These are phyloP conservation scores for Rhinocladiella similis DNA, from an alignment of 2,329 filamentous ascomycete genomes.

Conservation along the genomic window DNA sequence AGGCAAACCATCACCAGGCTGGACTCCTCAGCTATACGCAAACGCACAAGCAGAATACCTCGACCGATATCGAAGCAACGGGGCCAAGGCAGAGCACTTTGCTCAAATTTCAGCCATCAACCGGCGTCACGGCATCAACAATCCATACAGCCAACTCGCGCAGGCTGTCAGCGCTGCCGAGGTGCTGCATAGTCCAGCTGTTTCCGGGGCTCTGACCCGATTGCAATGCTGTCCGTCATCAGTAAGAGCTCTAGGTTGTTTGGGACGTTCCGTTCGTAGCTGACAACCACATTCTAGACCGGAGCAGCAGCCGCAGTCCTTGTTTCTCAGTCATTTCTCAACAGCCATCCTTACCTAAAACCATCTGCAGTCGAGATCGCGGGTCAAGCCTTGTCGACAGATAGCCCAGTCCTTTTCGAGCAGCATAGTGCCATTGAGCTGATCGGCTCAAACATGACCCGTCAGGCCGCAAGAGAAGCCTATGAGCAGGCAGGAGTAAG, in stretches of 20 bases:
- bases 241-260: conserved; percentile 56
- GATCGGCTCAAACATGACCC: conserved; percentile 82
- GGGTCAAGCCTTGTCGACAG: conserved; percentile 85
- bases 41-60: neutral
- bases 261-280: too few species aligned
- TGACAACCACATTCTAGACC: conserved; percentile 10
- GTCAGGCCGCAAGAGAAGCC: conserved; percentile 66
- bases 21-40: conserved; percentile 1
- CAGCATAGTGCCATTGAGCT: conserved; percentile 76
- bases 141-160: conserved; percentile 93
- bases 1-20: neutral
- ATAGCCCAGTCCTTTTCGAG: conserved; percentile 71
- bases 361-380: conserved; percentile 81
- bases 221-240: conserved; percentile 72
- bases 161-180: too few species aligned
- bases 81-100: conserved; percentile 66
- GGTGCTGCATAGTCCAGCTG: too few species aligned
- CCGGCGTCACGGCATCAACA: conserved; percentile 85
- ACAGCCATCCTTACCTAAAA: conserved; percentile 76
- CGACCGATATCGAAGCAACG: conserved; percentile 71
- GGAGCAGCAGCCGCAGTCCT: conserved; percentile 85
- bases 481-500: conserved; percentile 68
- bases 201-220: conserved; percentile 39
- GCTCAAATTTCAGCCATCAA: conserved; percentile 91
- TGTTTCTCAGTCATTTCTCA: conserved; percentile 84